Base-by-base conservation (phyloP, 139 green algal genomes). In the Chlamydomonas urium region DNA sequence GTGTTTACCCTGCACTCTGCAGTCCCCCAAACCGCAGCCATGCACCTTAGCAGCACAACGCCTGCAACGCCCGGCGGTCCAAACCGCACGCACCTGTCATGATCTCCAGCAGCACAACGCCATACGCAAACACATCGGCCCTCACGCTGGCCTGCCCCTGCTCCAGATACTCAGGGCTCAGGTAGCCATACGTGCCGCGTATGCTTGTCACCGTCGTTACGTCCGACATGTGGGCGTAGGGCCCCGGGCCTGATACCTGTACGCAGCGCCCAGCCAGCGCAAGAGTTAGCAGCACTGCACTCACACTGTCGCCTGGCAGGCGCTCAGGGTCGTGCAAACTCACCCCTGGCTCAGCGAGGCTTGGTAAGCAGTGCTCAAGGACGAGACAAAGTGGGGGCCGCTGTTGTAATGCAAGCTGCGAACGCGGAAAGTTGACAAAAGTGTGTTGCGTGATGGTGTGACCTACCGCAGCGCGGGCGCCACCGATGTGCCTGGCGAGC, bases 41-140 rank as follows among this genome's bases (percentile, higher is more conserved):
- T n/a, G 17, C 42, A 53, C 42, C 14, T 53, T 17, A 17, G 42
- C 42, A 53, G 14, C 14, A 10, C 14, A 17, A 53, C 17, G 42
- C 42, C 42, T 53, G 42, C 42, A 10, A 53, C 42, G 17, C 10
- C 42, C n/a, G n/a, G n/a, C n/a, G n/a, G 17, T 53, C 42, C 10
- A 10, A 53, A 10, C 10, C 42, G 17, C 60, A 45, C 29, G 38
- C 32, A 67, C 60, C 60, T 67, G 60, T 67, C 60, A 67, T 67
- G 5, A 67, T 8, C 60, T 67, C 60, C 33, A 67, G 33, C 31
- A 67, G n/a, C 4, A 67, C 60, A 5, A 67, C 60, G 5, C 60
- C 60, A 67, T 45, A 67, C 33, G 60, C 60, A 45, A 67, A 67
- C 23, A 67, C 60, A 26, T 67, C 60, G 17, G 60, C 60, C 14